A percentile compares a stretch with the other conserved stretches of the same genome.
These are phyloP conservation scores for Apiotrichum sp. DNA, from an alignment of 1,284 basidiomycete genomes.

Conservation along the genomic window DNA sequence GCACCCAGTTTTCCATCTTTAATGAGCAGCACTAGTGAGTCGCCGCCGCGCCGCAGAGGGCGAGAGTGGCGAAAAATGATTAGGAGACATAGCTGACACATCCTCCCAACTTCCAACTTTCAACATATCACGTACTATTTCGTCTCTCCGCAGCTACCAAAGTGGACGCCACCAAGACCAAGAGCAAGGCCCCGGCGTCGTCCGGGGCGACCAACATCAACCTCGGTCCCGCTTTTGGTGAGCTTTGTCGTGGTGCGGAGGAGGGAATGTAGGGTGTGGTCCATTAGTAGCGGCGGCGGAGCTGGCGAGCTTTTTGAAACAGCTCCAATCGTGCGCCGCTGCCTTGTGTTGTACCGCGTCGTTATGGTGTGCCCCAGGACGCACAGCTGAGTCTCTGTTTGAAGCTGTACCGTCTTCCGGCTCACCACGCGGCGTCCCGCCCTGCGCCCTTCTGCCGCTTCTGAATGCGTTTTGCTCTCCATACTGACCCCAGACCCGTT, in stretches of 20 bases:
- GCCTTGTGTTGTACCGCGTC: no score
- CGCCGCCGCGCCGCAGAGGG: background rate
- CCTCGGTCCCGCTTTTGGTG: constrained; percentile 33
- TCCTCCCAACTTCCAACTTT: background rate
- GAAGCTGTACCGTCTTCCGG: no score
- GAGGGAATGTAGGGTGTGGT: no score
- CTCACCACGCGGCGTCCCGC: no score
- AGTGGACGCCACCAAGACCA: constrained; percentile 47
- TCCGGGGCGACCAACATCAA: constrained; percentile 55
- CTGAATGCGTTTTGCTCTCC: background rate
- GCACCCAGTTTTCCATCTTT: constrained; percentile 13
- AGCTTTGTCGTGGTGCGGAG: constrained; percentile 7
- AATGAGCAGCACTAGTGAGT: constrained; percentile 39
- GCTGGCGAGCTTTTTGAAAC: no score
- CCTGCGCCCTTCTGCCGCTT: background rate
- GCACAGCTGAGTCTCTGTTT: no score
- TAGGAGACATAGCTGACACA: background rate
- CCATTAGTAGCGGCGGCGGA: no score
- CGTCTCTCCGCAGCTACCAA: constrained; percentile 28
- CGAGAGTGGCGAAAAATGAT: background rate
- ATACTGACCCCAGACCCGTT: constrained; percentile 66
- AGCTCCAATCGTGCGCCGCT: no score
- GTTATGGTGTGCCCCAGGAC: no score
- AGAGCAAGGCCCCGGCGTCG: constrained; percentile 30
- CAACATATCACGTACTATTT: background rate